Percentiles rank a stretch among this genome's conserved stretches.
phyloP scores from a whole-genome alignment of 129 eudicot species.

The Cynara cardunculus region DNA sequence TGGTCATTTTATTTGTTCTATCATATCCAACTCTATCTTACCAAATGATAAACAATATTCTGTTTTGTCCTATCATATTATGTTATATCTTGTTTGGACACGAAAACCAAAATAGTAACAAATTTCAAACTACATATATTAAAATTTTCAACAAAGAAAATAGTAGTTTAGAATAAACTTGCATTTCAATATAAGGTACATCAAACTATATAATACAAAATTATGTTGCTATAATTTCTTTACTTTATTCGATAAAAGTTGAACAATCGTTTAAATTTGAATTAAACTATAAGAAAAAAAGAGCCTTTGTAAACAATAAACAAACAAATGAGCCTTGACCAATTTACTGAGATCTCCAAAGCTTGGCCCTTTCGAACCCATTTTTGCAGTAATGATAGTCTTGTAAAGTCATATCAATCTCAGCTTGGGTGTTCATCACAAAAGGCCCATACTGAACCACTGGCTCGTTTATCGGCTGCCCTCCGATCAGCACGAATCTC shows the following conservation, averaged over 20 bases:
- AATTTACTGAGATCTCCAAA: slow-evolving; percentile 70
- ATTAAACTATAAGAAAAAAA: not conserved
- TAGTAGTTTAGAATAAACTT: not conserved
- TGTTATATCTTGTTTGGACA: too few relatives aligned
- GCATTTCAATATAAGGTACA: not conserved
- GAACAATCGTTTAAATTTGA: not conserved
- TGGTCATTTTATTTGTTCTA: too few relatives aligned
- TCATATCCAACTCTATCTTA: too few relatives aligned
- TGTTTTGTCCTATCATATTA: too few relatives aligned
- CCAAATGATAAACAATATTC: too few relatives aligned
- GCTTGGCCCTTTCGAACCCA: slow-evolving; percentile 86
- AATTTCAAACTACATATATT: too few relatives aligned
- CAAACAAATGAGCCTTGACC: not conserved
- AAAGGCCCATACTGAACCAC: slow-evolving; percentile 90
- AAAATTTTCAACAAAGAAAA: too few relatives aligned
- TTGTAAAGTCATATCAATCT: slow-evolving; percentile 70
- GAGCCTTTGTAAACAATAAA: not conserved
- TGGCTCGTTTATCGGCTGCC: slow-evolving; percentile 78
- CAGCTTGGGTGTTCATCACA: slow-evolving; percentile 92
- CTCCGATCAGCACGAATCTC: slow-evolving; percentile 72
- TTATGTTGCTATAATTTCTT: not conserved
- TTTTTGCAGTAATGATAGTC: slow-evolving; percentile 71
- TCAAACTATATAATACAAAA: not conserved
- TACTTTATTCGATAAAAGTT: not conserved
- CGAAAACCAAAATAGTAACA: too few relatives aligned